These are phyloP conservation scores for Triticum monococcum DNA, from an alignment of 176 grass and related monocot species.

Conservation along the genomic window DNA sequence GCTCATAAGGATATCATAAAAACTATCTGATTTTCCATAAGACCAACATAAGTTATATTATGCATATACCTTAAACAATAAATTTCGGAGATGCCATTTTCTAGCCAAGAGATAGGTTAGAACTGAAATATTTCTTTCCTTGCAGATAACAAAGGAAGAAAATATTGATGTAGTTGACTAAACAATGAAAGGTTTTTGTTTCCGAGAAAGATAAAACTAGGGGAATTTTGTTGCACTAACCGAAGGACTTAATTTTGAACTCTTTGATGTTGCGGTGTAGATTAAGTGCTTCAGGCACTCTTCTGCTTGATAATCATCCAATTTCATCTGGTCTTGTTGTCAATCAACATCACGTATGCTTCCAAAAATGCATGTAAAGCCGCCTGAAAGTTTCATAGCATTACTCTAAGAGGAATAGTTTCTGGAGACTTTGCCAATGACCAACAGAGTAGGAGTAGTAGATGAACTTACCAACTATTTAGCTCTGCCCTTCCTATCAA, in stretches of 20 bases:
- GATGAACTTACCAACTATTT: too few relatives aligned
- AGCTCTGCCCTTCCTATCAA: too few relatives aligned
- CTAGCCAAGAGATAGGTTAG: too few relatives aligned
- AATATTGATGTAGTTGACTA: too few relatives aligned
- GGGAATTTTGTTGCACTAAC: constrained; percentile 42
- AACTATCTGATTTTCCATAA: too few relatives aligned
- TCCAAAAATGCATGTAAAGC: constrained; percentile 76
- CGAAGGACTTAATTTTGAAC: constrained; percentile 71
- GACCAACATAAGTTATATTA: too few relatives aligned
- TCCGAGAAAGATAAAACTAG: constrained; percentile 14
- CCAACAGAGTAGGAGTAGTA: neutral
- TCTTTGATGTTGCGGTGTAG: constrained; percentile 63
- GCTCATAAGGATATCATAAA: too few relatives aligned
- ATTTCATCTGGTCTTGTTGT: constrained; percentile 52
- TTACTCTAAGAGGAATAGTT: neutral
- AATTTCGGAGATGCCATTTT: too few relatives aligned
- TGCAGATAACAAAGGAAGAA: too few relatives aligned
- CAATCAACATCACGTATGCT: constrained; percentile 75
- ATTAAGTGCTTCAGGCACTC: constrained; percentile 56
- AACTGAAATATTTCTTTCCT: too few relatives aligned
- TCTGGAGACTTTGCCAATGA: neutral
- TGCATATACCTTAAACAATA: too few relatives aligned
- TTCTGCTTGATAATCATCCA: constrained; percentile 57
- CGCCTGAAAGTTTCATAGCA: constrained; percentile 53
- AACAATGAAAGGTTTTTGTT: too few relatives aligned